phyloP scores from a whole-genome alignment of 2,329 filamentous ascomycete genomes.

The Aspergillus proliferans region DNA sequence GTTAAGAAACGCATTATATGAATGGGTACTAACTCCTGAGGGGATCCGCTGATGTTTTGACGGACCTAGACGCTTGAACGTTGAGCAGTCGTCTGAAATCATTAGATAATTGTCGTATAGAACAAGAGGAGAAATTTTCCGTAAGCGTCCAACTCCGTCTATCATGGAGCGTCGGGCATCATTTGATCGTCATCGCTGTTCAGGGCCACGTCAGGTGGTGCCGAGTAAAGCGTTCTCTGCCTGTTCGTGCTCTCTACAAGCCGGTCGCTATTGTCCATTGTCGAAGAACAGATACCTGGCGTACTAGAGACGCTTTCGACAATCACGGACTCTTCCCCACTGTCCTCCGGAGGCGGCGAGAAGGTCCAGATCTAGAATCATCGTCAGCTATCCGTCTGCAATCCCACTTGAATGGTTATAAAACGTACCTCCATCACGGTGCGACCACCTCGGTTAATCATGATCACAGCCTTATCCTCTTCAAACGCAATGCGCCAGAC shows the following conservation, averaged over 20 bases:
- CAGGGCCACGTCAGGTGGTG: constrained; percentile 22
- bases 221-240: constrained; percentile 23
- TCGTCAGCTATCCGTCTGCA: too few species aligned
- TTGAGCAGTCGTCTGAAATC: too few species aligned
- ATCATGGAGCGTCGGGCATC: constrained; percentile 28
- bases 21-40: constrained; percentile 11
- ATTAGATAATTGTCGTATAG: background rate
- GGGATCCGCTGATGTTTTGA: constrained; percentile 13
- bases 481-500: constrained; percentile 98
- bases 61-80: background rate
- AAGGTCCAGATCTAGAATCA: constrained; percentile 79
- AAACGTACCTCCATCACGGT: constrained; percentile 92
- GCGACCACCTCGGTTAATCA: constrained; percentile 75
- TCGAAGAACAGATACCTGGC: constrained; percentile 19
- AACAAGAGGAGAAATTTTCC: background rate
- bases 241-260: constrained; percentile 7
- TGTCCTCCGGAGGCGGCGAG: constrained; percentile 59
- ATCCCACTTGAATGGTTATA: constrained; percentile 15
- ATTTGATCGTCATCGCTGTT: constrained; percentile 25
- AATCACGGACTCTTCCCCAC: constrained; percentile 18
- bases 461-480: constrained; percentile 94
- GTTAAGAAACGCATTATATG: constrained; percentile 4
- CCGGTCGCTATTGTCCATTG: constrained; percentile 11
- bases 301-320: constrained; percentile 30
- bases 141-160: background rate